Evolutionary conservation across 2,329 filamentous ascomycete species (phyloP), one percentile per base, ranked within the genome.

Genomic region (Fusarium dimerum): DNA sequence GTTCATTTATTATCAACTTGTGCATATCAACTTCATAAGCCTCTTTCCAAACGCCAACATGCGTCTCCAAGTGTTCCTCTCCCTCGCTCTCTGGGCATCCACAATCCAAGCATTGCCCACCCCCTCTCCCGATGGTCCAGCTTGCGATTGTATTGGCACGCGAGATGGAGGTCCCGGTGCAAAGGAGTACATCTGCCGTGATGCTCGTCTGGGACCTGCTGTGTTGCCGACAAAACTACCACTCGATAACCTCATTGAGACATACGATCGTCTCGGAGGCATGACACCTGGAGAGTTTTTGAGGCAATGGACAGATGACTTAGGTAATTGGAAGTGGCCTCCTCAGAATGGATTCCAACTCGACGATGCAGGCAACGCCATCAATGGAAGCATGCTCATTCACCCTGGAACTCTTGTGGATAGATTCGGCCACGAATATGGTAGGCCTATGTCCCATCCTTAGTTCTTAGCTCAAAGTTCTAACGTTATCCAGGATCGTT

Each of bases 371-470:
- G 68, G 68, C 0, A 55, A 64, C 1, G 66, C 73, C 3, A 77
- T 80, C 40, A 63, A 70, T 17, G 75, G 73, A 5, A 75, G 70
- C 18, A 66, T 75, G 53, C 71, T 71, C 1, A 62, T 81, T 1
- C 53, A 56, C 2, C 64, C 63, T 0, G 78, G 76, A 12, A 68
- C 71, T n/a, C 66, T 77, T 20, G 55, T 81, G 2, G 78, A 81
- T 60, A 69, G 77, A 2, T 81, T 81, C 45, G 78, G 78, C 1
- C 67, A 67, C 10, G 76, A 79, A 55, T 68, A 67, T 43, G 78
- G 78, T 43, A 65, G 32, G 53, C 48, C 2, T 20, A n/a, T n/a
- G n/a, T n/a, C 20, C 20, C 7, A 26, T 26, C 7, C 20, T 26
- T 26, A 26, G n/a, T n/a, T n/a, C 17, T 12, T 34, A 11, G 38